These are phyloP conservation scores for Mayamaea pseudoterrestris DNA, from an alignment of 108 stramenopile genomes.

Conservation along the genomic window DNA sequence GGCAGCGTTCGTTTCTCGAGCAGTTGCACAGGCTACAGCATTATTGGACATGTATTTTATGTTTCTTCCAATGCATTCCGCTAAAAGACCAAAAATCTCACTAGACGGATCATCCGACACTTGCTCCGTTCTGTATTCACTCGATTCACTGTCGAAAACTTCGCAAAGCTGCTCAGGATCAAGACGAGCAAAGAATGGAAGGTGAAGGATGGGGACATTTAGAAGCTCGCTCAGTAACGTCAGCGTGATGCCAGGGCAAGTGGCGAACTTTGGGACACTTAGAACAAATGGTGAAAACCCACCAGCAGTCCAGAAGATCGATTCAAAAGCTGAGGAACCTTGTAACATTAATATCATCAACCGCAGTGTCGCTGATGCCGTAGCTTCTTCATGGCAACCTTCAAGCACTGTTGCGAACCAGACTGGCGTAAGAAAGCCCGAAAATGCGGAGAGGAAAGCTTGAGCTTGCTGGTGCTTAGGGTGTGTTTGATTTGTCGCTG, in stretches of 20 bases:
- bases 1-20: constrained; percentile 67
- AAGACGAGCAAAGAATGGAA: constrained; percentile 58
- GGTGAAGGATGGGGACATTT: constrained; percentile 63
- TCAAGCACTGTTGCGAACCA: constrained; percentile 86
- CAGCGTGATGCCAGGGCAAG: constrained; percentile 64
- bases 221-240: constrained; percentile 73
- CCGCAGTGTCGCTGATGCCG: constrained; percentile 66
- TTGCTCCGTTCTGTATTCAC: background rate
- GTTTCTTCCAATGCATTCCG: constrained; percentile 81
- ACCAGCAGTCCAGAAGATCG: constrained; percentile 58
- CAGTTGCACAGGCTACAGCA: constrained; percentile 55
- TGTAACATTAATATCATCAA: constrained; percentile 86
- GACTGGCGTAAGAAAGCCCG: constrained; percentile 72
- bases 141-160: constrained; percentile 66
- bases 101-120: constrained; percentile 42
- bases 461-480: constrained; percentile 79
- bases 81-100: constrained; percentile 75
- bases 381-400: constrained; percentile 80
- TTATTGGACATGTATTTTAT: constrained; percentile 58
- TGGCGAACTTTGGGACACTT: constrained; percentile 78
- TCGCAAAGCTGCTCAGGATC: constrained; percentile 66
- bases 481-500: constrained; percentile 28
- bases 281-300: constrained; percentile 78
- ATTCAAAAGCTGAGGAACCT: constrained; percentile 57
- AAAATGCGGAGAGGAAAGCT: constrained; percentile 76